Conservation (phyloP, 306 rosid species). For the Corylus avellana region DNA sequence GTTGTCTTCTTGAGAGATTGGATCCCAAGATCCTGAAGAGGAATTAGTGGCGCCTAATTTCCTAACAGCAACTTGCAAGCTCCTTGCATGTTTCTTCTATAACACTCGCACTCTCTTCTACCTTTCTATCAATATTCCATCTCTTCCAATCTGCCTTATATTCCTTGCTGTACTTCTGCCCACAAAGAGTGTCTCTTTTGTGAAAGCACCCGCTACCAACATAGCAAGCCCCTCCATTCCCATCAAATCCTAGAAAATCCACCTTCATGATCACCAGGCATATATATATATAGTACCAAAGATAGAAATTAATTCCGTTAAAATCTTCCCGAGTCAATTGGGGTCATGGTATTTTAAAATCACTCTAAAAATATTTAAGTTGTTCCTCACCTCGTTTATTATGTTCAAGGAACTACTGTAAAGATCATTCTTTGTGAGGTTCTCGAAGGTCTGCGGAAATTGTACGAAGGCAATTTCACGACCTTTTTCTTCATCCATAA, state of each 20-base stretch:
- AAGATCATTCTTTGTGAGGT: slow-evolving; percentile 2
- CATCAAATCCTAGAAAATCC: slow-evolving; percentile 1
- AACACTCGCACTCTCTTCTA: not conserved
- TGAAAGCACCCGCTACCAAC: not conserved
- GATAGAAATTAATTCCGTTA: not conserved
- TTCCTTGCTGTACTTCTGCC: not conserved
- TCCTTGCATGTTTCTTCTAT: not conserved
- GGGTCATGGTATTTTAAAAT: no score
- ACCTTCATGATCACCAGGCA: not conserved
- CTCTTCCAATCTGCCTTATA: not conserved
- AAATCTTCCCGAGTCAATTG: not conserved
- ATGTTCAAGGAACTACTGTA: not conserved
- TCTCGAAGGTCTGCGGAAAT: not conserved
- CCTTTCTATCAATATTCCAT: not conserved
- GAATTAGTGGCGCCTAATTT: no score
- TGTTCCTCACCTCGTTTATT: not conserved
- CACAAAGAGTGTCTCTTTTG: not conserved
- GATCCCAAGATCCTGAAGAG: no score
- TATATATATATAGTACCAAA: no score
- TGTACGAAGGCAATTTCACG: not conserved
- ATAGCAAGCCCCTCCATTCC: not conserved
- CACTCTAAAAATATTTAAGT: not conserved
- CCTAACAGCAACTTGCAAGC: not conserved
- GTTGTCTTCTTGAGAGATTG: no score
- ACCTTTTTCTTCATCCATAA: slow-evolving; percentile 8